Base-by-base conservation (phyloP, 306 rosid genomes). In the Styphnolobium japonicum region DNA sequence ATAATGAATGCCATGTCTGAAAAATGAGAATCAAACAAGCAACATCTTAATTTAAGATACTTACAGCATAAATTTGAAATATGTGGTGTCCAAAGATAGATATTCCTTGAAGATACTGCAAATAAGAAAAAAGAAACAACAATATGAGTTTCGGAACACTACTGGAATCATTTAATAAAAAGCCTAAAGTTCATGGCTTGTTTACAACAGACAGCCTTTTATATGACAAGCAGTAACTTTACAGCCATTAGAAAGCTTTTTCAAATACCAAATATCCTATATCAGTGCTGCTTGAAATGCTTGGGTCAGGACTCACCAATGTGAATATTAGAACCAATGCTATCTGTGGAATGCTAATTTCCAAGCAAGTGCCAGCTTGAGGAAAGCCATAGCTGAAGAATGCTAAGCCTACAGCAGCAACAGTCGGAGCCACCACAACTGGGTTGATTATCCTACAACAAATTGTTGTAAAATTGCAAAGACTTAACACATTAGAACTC, bases 331-430 rank as follows among this genome's bases (percentile, higher is more conserved):
- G 90, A 77, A 92, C 83, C 79, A 92, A 80, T 10, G 89, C 80
- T 81, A 92, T 89, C 85, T 76, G 87, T 8, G 97, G 97, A 81
- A 92, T 53, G 71, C 97, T 92, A 53, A 92, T 92, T 85, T 92
- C 96, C 82, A 92, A 77, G 83, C 97, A 92, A 79, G 87, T 89
- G n/a, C 95, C 95, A 52, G 93, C 95, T 81, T 92, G 93, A 34
- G 95, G 95, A 85, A 92, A 90, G 46, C 97, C 97, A 67, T 87
- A 92, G 88, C 97, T 89, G 65, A 92, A 92, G 87, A 92, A 92
- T 16, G 97, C 95, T 76, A 92, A 87, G 77, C 97, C 95, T 56
- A 90, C 87, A 1, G 95, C 95, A 22, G 96, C 97, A 83, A 92
- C 86, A 61, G 97, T 87, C 58, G 97, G 97, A 62, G 97, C 97